phyloP scores from a whole-genome alignment of 441 rosid genomes.

The Erodium moschatum region DNA sequence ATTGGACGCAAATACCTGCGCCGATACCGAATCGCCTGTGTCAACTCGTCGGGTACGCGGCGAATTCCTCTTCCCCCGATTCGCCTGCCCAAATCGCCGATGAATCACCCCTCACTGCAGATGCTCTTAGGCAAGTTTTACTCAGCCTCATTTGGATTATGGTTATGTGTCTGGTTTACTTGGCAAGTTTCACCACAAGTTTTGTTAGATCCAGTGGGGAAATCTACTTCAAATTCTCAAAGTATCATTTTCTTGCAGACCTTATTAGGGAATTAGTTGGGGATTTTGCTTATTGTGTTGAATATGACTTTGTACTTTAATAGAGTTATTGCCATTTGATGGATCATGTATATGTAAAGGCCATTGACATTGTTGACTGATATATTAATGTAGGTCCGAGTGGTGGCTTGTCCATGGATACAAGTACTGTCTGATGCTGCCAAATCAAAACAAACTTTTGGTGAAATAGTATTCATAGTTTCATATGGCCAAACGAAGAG shows the following conservation, averaged over 20 bases:
- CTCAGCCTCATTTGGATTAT: no score
- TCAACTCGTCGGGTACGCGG: no score
- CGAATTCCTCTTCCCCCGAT: no score
- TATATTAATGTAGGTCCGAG: background rate
- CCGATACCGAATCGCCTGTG: no score
- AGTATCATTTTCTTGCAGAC: background rate
- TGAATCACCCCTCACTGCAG: no score
- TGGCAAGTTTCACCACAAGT: background rate
- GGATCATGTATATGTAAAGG: background rate
- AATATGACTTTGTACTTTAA: background rate
- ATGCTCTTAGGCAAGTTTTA: background rate
- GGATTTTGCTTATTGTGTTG: background rate
- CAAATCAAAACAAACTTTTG: background rate
- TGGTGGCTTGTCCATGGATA: background rate
- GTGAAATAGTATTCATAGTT: background rate
- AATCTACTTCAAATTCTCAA: background rate
- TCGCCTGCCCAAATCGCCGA: no score
- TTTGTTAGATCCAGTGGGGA: background rate
- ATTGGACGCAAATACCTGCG: no score
- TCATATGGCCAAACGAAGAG: background rate
- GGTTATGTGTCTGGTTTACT: no score
- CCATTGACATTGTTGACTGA: background rate
- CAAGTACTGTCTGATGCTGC: background rate
- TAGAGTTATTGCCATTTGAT: background rate
- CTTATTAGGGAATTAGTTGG: background rate